Evolutionary conservation across 1,139 yeast genomes (phyloP), one percentile per base, ranked within the genome.

Genomic region (Yarrowia galli): DNA sequence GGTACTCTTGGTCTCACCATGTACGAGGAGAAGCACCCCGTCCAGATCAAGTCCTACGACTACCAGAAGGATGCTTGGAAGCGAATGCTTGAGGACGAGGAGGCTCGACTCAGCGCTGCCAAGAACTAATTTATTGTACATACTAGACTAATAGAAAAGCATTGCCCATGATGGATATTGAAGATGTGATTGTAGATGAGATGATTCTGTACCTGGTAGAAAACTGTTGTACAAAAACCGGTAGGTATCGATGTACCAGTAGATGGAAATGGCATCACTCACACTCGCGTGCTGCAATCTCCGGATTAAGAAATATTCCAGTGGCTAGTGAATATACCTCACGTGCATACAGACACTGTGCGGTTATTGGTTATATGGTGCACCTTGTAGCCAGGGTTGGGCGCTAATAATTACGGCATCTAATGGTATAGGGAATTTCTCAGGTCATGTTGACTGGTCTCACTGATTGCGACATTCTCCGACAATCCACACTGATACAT

Each of bases 1-100:
- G 78, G 75, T 16, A 61, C 73, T 79, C 12, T 78, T 78, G 71
- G 71, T 76, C 53, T 46, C 38, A 38, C 53, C 46, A 54, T 65
- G 63, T 56, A 54, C 49, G 53, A 64, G 51, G 60, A 65, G 53
- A 43, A 36, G 46, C 42, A 58, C 49, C 65, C 63, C 56, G 6
- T 43, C 32, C 23, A 65, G 36, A 38, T 48, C 48, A 36, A 65
- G 45, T 20, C 46, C 15, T 54, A 45, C 56, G 65, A 65, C 63
- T 54, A 32, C 46, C 53, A 65, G 53, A 20, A 18, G n/a, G 68
- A 65, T 36, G 68, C 53, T 20, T 65, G 68, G 68, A 65, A 48
- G 56, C 65, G 49, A 42, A 54, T 54, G 45, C 25, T 65, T 22
- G 68, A 49, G 54, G 68, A 65, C 22, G 68, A 65, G 65, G 68